Percentiles rank a stretch among this genome's conserved stretches.
phyloP scores from a whole-genome alignment of 78 protist species.

The Dictyostelium discoideum region dicty_2.7 NC_007091.3:1676501-1677000 shows the following conservation, averaged over 20 bases:
- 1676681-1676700: too few relatives aligned
- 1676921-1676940: slow-evolving; percentile 13
- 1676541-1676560: slow-evolving; percentile 18
- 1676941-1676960: slow-evolving; percentile 34
- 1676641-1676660: background rate
- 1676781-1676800: slow-evolving; percentile 83
- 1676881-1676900: slow-evolving; percentile 7
- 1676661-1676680: too few relatives aligned
- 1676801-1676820: slow-evolving; percentile 64
- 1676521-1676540: slow-evolving; percentile 29
- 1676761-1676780: background rate
- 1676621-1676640: slow-evolving; percentile 54
- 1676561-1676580: slow-evolving; percentile 40
- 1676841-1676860: slow-evolving; percentile 31
- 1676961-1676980: slow-evolving; percentile 50
- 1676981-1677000: slow-evolving; percentile 80
- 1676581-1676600: slow-evolving; percentile 74
- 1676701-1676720: too few relatives aligned
- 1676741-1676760: slow-evolving; percentile 8
- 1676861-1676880: slow-evolving; percentile 30
- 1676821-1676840: slow-evolving; percentile 7
- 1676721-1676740: slow-evolving; percentile 21
- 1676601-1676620: slow-evolving; percentile 46
- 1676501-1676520: slow-evolving; percentile 56
- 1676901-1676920: slow-evolving; percentile 63